A percentile compares a stretch with the other conserved stretches of the same genome.
Evolutionary conservation across 2,329 filamentous ascomycete genomes (phyloP).

Genomic region (Tolypocladium capitatum): DNA sequence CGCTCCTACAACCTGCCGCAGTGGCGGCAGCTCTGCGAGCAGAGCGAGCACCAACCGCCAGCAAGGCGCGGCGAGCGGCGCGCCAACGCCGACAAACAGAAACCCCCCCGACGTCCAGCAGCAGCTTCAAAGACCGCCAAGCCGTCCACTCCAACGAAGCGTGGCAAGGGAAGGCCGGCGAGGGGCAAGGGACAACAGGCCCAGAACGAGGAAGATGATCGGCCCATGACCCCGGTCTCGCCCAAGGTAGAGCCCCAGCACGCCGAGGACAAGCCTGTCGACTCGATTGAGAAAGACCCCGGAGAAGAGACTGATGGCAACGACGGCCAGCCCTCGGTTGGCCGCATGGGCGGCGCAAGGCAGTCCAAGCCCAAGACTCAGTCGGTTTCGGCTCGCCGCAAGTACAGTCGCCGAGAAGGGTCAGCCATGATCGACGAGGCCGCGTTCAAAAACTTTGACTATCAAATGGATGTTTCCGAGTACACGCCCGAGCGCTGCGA

Average conservation of each 20-base stretch:
- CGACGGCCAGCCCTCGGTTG: slow-evolving; percentile 24
- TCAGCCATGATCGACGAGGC: slow-evolving; percentile 76
- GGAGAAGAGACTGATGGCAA: slow-evolving; percentile 29
- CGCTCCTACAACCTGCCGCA: slow-evolving; percentile 93
- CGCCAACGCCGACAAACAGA: slow-evolving; percentile 42
- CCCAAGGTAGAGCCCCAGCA: slow-evolving; percentile 27
- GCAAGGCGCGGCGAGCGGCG: slow-evolving; percentile 75
- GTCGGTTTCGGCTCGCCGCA: slow-evolving; percentile 74
- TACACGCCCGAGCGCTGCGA: slow-evolving; percentile 86
- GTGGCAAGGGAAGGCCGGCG: slow-evolving; percentile 25
- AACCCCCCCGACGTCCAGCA: slow-evolving; percentile 26
- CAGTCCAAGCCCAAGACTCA: slow-evolving; percentile 48
- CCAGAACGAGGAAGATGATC: slow-evolving; percentile 31
- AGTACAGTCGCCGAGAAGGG: slow-evolving; percentile 69
- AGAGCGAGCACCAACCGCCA: slow-evolving; percentile 90
- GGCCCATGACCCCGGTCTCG: slow-evolving; percentile 46
- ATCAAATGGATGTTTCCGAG: slow-evolving; percentile 74
- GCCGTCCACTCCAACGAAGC: slow-evolving; percentile 23
- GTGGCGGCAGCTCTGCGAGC: slow-evolving; percentile 86
- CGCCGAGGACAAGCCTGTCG: slow-evolving; percentile 20
- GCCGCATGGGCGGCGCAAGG: slow-evolving; percentile 36
- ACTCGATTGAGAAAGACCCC: slow-evolving; percentile 37
- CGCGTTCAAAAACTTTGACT: slow-evolving; percentile 83
- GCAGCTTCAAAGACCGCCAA: slow-evolving; percentile 18
- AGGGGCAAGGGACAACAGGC: slow-evolving; percentile 24